Evolutionary conservation across 768 basidiomycete species (phyloP).

Genomic region (Polyporus arcularius): DNA sequence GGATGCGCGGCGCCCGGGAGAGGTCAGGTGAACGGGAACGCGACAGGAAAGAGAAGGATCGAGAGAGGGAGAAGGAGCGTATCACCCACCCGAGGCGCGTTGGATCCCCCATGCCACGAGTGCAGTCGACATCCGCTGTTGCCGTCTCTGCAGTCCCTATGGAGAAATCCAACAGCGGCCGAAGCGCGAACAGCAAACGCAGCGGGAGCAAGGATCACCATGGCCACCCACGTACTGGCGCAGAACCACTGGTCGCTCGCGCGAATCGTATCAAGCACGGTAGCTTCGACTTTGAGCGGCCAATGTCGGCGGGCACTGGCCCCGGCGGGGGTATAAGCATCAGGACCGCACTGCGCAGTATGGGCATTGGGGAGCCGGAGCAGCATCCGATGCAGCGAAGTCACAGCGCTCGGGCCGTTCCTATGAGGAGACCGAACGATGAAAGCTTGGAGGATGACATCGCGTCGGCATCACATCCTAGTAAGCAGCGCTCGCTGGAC

Average conservation of each 20-base stretch:
- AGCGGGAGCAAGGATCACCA: conserved; percentile 24
- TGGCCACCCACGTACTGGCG: conserved; percentile 13
- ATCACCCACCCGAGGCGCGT: conserved; percentile 28
- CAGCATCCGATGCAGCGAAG: conserved; percentile 22
- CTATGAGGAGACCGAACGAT: neutral
- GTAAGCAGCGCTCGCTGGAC: neutral
- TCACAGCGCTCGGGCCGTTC: conserved; percentile 20
- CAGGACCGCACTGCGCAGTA: conserved; percentile 21
- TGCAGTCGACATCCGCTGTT: conserved; percentile 21
- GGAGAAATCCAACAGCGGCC: conserved; percentile 30
- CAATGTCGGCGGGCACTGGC: conserved; percentile 36
- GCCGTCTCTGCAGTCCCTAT: conserved; percentile 22
- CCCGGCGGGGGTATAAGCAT: conserved; percentile 16
- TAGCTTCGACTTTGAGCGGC: conserved; percentile 77
- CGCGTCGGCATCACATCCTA: conserved; percentile 7
- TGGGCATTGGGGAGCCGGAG: conserved; percentile 18
- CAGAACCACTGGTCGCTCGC: conserved; percentile 9
- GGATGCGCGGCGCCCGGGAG: conserved; percentile 15
- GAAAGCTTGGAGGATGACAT: neutral
- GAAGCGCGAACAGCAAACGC: conserved; percentile 21
- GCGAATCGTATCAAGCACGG: conserved; percentile 58
- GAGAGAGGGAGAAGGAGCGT: conserved; percentile 23
- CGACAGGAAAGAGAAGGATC: conserved; percentile 14
- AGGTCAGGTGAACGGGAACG: conserved; percentile 26
- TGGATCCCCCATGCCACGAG: conserved; percentile 26